Base-by-base conservation (phyloP, 371 early-diverging fungal genomes). In the Apophysomyces variabilis region DNA sequence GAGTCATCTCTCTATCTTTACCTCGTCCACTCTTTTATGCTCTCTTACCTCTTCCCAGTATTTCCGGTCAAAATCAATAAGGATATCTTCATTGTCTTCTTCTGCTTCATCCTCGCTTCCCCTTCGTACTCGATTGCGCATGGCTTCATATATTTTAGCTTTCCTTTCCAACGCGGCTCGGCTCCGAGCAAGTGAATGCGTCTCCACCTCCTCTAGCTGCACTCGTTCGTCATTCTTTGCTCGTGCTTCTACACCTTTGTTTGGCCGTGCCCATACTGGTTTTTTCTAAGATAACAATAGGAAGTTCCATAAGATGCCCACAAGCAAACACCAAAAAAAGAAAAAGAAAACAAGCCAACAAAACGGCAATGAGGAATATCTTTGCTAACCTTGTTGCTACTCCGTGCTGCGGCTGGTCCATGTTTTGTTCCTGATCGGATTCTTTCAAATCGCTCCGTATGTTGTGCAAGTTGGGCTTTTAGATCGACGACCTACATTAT, bases 141-240 rank as follows among this genome's bases (percentile, higher is more conserved):
- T 72, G 45, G 69, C 73, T 57, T 90, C 90, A 61, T 92, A 92
- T 36, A 89, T 67, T 61, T 77, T 77, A 13, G 90, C 85, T 61
- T 92, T 92, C 4, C 87, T 81, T 66, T 89, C 85, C 57, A 92
- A 67, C 1, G 89, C 87, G 18, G 82, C 82, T 73, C 80, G 80
- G 43, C 87, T 81, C 21, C 77, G 69, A 11, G 73, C 76, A 12
- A 86, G 57, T 1, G 77, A 66, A 35, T 72, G 69, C 13, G 43
- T 66, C 18, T 79, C 71, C 6, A 79, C 78, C 13, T 73, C 70
- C 50, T 79, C 77, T 5, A 80, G 21, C 26, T 45, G 68, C 57
- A 35, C 72, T 57, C 2, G 67, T 63, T 45, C 58, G 59, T 73
- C 71, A 62, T 66, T 77, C 43, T 62, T 37, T 3, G 80, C 71